Percentiles rank a stretch among this genome's conserved stretches.
Conservation (phyloP, 2,329 filamentous ascomycete genomes). For the Diaporthe ampelina region DNA sequence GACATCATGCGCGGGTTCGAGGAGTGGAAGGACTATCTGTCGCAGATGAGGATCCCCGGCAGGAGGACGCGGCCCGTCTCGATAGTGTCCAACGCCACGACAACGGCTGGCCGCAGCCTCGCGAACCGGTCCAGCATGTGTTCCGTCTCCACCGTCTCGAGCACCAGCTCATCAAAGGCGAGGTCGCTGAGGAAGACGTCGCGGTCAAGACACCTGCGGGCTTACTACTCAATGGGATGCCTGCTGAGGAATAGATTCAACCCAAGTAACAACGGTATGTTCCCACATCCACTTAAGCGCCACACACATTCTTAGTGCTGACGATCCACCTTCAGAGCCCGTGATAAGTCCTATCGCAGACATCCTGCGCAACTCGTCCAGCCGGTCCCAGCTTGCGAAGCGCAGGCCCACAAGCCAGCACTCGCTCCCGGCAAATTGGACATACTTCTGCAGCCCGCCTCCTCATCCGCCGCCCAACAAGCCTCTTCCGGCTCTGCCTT, state of each 20-base stretch:
- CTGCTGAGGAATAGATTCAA: conserved; percentile 24
- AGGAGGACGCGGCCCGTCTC: conserved; percentile 33
- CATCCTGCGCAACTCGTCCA: conserved; percentile 10
- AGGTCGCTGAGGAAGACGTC: conserved; percentile 38
- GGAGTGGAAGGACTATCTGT: conserved; percentile 37
- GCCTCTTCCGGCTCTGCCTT: conserved; percentile 28
- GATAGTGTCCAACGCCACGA: conserved; percentile 23
- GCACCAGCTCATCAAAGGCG: conserved; percentile 30
- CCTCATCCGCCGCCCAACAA: conserved; percentile 30
- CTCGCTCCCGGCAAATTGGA: conserved; percentile 27
- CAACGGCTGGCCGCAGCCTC: not conserved
- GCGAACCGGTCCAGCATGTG: conserved; percentile 37
- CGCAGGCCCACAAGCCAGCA: conserved; percentile 28
- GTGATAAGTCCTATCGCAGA: conserved; percentile 20
- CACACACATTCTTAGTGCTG: not conserved
- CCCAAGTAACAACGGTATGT: not conserved
- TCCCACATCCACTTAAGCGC: not conserved
- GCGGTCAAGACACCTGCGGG: conserved; percentile 38
- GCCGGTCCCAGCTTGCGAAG: not conserved
- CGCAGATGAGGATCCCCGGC: conserved; percentile 21
- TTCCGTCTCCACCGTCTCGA: conserved; percentile 30
- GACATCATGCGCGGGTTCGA: conserved; percentile 35
- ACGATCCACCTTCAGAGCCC: not conserved
- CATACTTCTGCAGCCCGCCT: conserved; percentile 20
- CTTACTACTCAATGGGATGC: conserved; percentile 39